Base-by-base conservation (phyloP, 1,284 basidiomycete genomes). In the Mycena sp. region DNA sequence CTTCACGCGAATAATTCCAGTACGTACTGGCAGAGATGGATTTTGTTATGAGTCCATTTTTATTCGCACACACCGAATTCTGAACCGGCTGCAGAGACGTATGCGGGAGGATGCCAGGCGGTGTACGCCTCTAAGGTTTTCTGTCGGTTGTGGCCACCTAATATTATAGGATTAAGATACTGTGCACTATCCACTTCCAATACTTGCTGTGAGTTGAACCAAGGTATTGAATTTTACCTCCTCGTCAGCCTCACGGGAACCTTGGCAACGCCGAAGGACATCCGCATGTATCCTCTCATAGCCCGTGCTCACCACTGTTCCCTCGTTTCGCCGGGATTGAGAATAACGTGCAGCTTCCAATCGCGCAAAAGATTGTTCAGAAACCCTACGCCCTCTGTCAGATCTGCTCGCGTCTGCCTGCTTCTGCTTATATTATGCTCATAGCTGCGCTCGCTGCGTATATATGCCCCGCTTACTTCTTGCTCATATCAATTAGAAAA, bases 281-380 rank as follows among this genome's bases (percentile, higher is more conserved):
- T 46, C 26, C 12, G 25, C 44, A n/a, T 46, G 23, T 26, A 28
- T 29, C 49, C 45, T 28, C 28, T 29, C 59, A 65, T 56, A 11
- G 61, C 53, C 32, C 63, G 56, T 25, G 38, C 23, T 1, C 63
- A 21, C 63, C 63, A 65, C 45, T 65, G 37, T 3, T 29, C 19
- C 37, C 46, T 17, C 19, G 63, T 48, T 35, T 66, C 64, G 6
- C 64, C 61, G 4, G 35, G 37, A 26, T 48, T 21, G 9, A 66
- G 50, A 17, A 63, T 21, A 50, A 63, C 45, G 14, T 62, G 58
- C 23, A 69, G 54, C 45, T 61, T 68, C 72, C 72, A 77, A 41
- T 77, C 75, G n/a, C 71, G 68, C 45, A 77, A 51, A 2, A 77
- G 32, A 44, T 64, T 41, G 1, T 70, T 62, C 4, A 77, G 63